Percentiles rank a stretch among this genome's conserved stretches.
Conservation (phyloP, 1,284 basidiomycete genomes). For the Ganoderma sinense region DNA sequence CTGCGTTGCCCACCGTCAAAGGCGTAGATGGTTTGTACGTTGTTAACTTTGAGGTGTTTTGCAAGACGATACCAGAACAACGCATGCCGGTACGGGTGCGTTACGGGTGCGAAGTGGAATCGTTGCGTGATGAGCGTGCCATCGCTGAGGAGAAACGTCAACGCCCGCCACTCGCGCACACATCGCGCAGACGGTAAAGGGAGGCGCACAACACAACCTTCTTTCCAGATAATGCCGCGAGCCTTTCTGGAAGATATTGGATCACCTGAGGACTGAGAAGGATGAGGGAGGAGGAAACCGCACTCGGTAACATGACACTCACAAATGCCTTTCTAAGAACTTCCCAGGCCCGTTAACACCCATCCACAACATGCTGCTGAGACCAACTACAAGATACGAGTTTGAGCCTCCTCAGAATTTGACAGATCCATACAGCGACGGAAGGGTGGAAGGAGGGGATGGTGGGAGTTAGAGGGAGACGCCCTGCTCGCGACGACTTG, state of each 20-base stretch:
- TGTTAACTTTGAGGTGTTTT: conserved; percentile 62
- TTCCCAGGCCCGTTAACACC: conserved; percentile 47
- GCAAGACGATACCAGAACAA: conserved; percentile 79
- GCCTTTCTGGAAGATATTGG: conserved; percentile 64
- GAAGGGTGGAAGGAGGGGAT: neutral
- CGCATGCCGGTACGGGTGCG: conserved; percentile 71
- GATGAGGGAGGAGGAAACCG: neutral
- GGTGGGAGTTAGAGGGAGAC: conserved; percentile 1
- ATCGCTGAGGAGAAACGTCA: conserved; percentile 57
- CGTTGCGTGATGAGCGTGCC: conserved; percentile 84
- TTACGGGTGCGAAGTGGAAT: conserved; percentile 71
- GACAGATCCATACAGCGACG: conserved; percentile 11
- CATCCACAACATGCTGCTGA: conserved; percentile 35
- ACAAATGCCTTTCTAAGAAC: conserved; percentile 47
- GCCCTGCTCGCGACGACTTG: neutral
- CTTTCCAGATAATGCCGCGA: conserved; percentile 66
- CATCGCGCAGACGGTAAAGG: neutral
- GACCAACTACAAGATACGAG: neutral
- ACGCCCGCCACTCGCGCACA: neutral
- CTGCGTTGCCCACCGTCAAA: conserved; percentile 78
- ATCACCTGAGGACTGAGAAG: conserved; percentile 68
- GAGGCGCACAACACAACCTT: conserved; percentile 68
- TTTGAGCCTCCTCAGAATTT: neutral
- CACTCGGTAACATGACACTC: conserved; percentile 13
- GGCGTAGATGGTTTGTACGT: conserved; percentile 72